phyloP scores from a whole-genome alignment of 768 basidiomycete species.

The Glaciozyma martinii region DNA sequence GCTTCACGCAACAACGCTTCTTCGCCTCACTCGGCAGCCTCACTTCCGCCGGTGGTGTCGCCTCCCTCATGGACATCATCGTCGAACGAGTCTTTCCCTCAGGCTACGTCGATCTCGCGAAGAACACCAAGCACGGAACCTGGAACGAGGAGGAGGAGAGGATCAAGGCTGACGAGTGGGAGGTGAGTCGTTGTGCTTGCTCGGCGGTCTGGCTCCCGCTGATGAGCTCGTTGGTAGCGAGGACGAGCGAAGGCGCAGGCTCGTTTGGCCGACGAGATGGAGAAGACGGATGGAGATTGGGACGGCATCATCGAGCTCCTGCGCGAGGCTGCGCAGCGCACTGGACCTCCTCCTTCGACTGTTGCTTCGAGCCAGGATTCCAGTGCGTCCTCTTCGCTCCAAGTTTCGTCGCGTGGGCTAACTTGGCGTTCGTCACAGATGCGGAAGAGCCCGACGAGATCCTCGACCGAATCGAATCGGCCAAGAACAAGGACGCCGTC shows the following conservation, averaged over 20 bases:
- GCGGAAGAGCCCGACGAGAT: constrained; percentile 27
- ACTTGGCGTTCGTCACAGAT: not conserved
- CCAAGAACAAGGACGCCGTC: constrained; percentile 6
- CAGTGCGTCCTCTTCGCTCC: not conserved
- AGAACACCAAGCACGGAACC: constrained; percentile 52
- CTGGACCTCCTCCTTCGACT: constrained; percentile 1
- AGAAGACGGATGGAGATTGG: constrained; percentile 11
- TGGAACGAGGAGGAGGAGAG: constrained; percentile 61
- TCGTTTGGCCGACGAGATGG: constrained; percentile 3
- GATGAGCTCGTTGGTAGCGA: not conserved
- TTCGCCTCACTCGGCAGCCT: constrained; percentile 71
- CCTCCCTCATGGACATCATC: constrained; percentile 64
- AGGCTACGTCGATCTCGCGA: constrained; percentile 65
- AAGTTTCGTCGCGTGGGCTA: not conserved
- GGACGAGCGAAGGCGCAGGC: constrained; percentile 11
- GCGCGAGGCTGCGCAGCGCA: constrained; percentile 9
- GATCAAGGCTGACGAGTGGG: constrained; percentile 24
- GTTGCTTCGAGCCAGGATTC: not conserved
- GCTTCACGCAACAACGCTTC: constrained; percentile 58
- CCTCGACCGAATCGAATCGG: constrained; percentile 18
- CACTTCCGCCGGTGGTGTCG: constrained; percentile 67
- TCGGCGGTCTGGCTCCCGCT: not conserved
- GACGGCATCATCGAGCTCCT: constrained; percentile 22
- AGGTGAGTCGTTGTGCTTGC: constrained; percentile 2
- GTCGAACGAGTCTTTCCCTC: constrained; percentile 66